Evolutionary conservation across 2,329 filamentous ascomycete species (phyloP).

Genomic region (Ceratocystiopsis minuta): DNA sequence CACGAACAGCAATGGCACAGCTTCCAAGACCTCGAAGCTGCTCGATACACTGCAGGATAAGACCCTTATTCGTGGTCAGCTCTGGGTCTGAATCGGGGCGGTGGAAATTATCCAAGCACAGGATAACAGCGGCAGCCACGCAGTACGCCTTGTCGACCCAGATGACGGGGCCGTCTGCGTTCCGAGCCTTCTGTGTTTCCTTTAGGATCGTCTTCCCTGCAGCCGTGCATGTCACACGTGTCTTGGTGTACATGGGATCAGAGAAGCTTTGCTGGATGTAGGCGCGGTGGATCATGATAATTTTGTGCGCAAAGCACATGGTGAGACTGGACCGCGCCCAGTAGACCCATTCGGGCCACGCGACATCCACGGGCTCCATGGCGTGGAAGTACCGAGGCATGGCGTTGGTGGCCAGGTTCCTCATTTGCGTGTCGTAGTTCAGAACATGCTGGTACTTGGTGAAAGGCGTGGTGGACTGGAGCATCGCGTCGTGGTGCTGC

Average conservation of each 20-base stretch:
- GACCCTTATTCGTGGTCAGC: neutral
- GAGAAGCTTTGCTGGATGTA: slow-evolving; percentile 1
- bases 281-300: slow-evolving; percentile 1
- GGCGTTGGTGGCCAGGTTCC: neutral
- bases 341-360: neutral
- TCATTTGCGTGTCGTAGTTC: slow-evolving; percentile 1
- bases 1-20: neutral
- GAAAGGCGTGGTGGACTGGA: neutral
- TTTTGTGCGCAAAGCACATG: slow-evolving; percentile 1
- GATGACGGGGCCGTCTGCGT: neutral
- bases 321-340: slow-evolving; percentile 1
- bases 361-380: neutral
- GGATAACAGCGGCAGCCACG: slow-evolving; percentile 1
- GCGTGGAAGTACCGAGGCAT: slow-evolving; percentile 1
- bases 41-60: neutral
- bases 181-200: neutral
- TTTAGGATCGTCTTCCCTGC: neutral
- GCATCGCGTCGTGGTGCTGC: slow-evolving; percentile 1
- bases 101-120: neutral
- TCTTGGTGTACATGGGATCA: neutral
- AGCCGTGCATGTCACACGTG: neutral
- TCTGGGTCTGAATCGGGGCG: neutral
- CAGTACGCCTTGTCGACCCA: slow-evolving; percentile 1
- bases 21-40: slow-evolving; percentile 1
- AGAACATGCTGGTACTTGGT: slow-evolving; percentile 1